A percentile compares a stretch with the other conserved stretches of the same genome.
phyloP scores from a whole-genome alignment of 2,329 filamentous ascomycete genomes.

The Diaporthe citriasiana region DNA sequence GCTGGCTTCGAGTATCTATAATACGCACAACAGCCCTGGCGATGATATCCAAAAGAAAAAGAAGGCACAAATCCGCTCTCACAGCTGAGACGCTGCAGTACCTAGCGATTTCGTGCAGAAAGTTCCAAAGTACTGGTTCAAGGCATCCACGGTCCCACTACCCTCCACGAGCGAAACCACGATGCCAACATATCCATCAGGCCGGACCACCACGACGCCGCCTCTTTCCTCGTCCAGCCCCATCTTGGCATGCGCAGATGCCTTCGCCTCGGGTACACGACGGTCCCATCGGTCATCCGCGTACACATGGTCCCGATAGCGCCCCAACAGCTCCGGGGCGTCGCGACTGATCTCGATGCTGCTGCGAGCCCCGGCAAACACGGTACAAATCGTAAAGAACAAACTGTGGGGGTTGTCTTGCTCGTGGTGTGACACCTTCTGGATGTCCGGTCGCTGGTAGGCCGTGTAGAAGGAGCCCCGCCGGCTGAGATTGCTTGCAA shows the following conservation, averaged over 20 bases:
- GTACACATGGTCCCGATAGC: constrained; percentile 87
- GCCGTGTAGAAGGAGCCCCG: constrained; percentile 80
- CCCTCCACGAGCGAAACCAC: constrained; percentile 82
- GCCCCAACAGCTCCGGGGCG: constrained; percentile 77
- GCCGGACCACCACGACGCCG: constrained; percentile 85
- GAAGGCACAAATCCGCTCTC: constrained; percentile 18
- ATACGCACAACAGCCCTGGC: neutral
- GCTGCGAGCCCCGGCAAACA: constrained; percentile 78
- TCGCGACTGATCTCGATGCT: constrained; percentile 80
- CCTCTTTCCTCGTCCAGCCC: constrained; percentile 81
- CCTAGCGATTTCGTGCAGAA: constrained; percentile 76
- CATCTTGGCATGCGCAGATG: constrained; percentile 88
- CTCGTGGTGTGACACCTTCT: constrained; percentile 80
- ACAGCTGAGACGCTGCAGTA: constrained; percentile 56
- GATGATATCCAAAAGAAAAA: neutral
- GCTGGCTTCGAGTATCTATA: constrained; percentile 27
- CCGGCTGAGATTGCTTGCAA: constrained; percentile 74
- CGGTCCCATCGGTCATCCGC: constrained; percentile 86
- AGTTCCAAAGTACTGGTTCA: constrained; percentile 85
- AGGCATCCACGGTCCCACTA: constrained; percentile 81
- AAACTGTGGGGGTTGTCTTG: constrained; percentile 85
- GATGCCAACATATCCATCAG: constrained; percentile 88
- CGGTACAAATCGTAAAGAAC: constrained; percentile 84
- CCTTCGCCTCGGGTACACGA: constrained; percentile 76
- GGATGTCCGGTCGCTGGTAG: constrained; percentile 74